Conservation (phyloP, 352 stramenopile species). For the Phytophthora litchii region DNA sequence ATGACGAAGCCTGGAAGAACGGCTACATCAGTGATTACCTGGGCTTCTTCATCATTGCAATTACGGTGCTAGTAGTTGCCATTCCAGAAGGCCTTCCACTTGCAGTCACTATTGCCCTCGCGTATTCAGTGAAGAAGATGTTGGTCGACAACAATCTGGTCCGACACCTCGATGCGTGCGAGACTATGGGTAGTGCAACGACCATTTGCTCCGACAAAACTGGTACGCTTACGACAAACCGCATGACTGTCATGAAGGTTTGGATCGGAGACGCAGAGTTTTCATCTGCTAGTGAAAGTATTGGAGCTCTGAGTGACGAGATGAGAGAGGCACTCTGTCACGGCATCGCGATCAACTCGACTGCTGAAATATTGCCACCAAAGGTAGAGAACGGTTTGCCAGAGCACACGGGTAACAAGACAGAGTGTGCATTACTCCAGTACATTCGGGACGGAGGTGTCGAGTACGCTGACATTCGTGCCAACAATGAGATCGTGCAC, state of each 20-base stretch:
- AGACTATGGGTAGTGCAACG: conserved; percentile 93
- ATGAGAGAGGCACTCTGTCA: conserved; percentile 41
- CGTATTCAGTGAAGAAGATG: conserved; percentile 92
- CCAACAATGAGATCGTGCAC: conserved; percentile 41
- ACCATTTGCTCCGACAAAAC: conserved; percentile 94
- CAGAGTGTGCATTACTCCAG: conserved; percentile 58
- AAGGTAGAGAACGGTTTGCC: conserved; percentile 47
- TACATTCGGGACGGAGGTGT: conserved; percentile 51
- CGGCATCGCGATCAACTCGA: conserved; percentile 56
- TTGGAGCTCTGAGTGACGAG: conserved; percentile 24
- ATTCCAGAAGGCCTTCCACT: conserved; percentile 96
- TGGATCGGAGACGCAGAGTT: conserved; percentile 66
- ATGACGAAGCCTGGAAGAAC: conserved; percentile 41
- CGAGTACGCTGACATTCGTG: conserved; percentile 40
- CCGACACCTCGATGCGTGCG: conserved; percentile 74
- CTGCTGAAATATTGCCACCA: conserved; percentile 55
- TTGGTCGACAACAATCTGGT: conserved; percentile 84
- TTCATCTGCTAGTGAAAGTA: conserved; percentile 25
- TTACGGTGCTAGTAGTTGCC: conserved; percentile 92
- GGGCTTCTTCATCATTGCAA: conserved; percentile 70
- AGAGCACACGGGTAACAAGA: conserved; percentile 70
- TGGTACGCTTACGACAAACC: conserved; percentile 97
- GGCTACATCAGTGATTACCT: conserved; percentile 52
- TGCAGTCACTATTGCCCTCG: conserved; percentile 94
- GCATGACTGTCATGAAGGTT: conserved; percentile 93